Conservation (phyloP, 495 filamentous ascomycete species). For the Astrocystis sublimbata region DNA sequence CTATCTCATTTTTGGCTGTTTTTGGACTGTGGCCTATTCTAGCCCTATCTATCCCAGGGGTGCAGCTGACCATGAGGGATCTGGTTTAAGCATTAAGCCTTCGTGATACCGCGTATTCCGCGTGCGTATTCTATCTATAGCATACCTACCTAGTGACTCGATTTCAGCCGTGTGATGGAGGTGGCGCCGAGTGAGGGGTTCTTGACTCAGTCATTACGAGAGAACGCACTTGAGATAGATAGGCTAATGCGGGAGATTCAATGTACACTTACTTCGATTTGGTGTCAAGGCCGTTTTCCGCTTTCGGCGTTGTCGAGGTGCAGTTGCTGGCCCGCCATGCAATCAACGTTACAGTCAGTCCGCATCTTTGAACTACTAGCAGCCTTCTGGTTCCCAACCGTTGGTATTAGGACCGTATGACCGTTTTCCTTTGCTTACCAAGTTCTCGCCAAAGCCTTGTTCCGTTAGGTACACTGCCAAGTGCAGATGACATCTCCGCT, state of each 20-base stretch:
- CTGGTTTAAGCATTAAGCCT: no score
- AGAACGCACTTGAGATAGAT: not conserved
- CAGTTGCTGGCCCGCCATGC: not conserved
- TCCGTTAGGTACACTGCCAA: not conserved
- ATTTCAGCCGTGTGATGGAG: not conserved
- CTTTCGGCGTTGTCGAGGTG: not conserved
- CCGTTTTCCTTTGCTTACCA: slow-evolving; percentile 4
- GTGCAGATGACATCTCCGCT: slow-evolving; percentile 1
- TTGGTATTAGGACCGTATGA: not conserved
- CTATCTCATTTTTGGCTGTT: not conserved
- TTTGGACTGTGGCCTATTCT: not conserved
- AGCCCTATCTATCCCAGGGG: not conserved
- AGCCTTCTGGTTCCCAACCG: not conserved
- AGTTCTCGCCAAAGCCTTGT: slow-evolving; percentile 17
- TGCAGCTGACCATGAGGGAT: slow-evolving; percentile 6
- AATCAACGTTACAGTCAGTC: slow-evolving; percentile 8
- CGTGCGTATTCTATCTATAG: no score
- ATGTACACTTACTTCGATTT: not conserved
- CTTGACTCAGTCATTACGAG: not conserved
- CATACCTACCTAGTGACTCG: no score
- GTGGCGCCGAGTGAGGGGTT: not conserved
- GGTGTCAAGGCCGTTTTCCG: not conserved
- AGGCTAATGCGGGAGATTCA: not conserved
- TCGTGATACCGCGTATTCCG: no score
- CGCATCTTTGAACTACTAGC: not conserved